Conservation (phyloP, 352 stramenopile species). For the Globisporangium sylvaticum region DNA sequence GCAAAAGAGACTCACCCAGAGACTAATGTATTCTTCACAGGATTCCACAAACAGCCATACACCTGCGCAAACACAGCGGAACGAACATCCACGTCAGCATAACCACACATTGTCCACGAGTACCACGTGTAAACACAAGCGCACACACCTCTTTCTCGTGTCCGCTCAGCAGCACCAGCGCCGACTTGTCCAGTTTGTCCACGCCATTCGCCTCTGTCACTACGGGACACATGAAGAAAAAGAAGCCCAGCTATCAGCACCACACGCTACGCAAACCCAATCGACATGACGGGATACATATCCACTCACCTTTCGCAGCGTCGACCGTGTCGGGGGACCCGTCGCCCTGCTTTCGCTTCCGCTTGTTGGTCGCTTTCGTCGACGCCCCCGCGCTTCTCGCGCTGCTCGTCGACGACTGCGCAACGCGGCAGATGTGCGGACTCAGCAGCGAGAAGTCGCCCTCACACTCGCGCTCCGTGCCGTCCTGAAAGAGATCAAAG, state of each 20-base stretch:
- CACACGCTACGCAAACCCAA: no score
- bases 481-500: conserved; percentile 45
- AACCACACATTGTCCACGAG: neutral
- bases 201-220: conserved; percentile 57
- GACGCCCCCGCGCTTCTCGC: conserved; percentile 31
- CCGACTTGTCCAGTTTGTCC: conserved; percentile 57
- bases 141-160: conserved; percentile 77
- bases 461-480: conserved; percentile 81
- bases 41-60: conserved; percentile 98
- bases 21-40: conserved; percentile 92
- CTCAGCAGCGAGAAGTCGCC: conserved; percentile 91
- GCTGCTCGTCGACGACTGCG: conserved; percentile 70
- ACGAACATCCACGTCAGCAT: conserved; percentile 20
- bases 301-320: conserved; percentile 54
- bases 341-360: conserved; percentile 72
- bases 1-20: conserved; percentile 55
- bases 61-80: conserved; percentile 64
- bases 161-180: conserved; percentile 64
- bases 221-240: conserved; percentile 1
- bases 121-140: neutral
- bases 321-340: conserved; percentile 62
- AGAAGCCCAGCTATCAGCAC: conserved; percentile 10
- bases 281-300: neutral
- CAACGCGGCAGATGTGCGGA: conserved; percentile 87
- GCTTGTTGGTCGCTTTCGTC: conserved; percentile 70